Evolutionary conservation across 192 early-diverging fungal species (phyloP).

Genomic region (Mortierella hygrophila): DNA sequence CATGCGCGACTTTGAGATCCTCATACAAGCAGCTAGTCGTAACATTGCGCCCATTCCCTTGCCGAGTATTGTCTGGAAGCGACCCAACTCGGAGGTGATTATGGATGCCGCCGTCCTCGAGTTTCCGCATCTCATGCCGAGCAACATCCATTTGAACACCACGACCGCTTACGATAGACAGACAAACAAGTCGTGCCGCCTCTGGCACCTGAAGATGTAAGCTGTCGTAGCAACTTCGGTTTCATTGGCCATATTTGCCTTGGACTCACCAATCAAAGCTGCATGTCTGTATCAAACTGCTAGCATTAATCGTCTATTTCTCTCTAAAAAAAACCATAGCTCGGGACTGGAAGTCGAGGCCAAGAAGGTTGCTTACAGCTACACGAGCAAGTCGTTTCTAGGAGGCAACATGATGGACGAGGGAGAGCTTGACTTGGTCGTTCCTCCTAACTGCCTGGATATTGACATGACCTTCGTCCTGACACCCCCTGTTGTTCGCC

Average conservation of each 20-base stretch:
- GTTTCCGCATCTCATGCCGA: conserved; percentile 32
- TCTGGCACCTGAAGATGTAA: conserved; percentile 41
- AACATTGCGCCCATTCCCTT: conserved; percentile 23
- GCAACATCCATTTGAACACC: conserved; percentile 25
- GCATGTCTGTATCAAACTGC: neutral
- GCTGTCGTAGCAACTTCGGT: neutral
- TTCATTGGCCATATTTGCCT: too few species aligned
- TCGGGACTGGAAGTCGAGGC: conserved; percentile 21
- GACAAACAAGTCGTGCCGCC: conserved; percentile 1
- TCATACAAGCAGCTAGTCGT: neutral
- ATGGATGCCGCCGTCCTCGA: conserved; percentile 25
- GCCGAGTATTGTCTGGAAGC: conserved; percentile 30
- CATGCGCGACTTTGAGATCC: conserved; percentile 31
- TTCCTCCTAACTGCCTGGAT: conserved; percentile 36
- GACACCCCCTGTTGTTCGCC: neutral
- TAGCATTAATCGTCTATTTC: neutral
- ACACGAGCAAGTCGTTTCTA: neutral
- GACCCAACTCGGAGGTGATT: conserved; percentile 13
- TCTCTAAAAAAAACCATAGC: neutral
- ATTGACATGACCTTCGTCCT: conserved; percentile 25
- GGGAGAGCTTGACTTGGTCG: conserved; percentile 17
- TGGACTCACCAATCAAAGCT: neutral
- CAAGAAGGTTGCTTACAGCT: conserved; percentile 12
- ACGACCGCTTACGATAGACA: conserved; percentile 20
- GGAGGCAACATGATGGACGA: conserved; percentile 15